These are phyloP conservation scores for Wallacemonas rigidus DNA, from an alignment of 208 protist species.

Conservation along the genomic window DNA sequence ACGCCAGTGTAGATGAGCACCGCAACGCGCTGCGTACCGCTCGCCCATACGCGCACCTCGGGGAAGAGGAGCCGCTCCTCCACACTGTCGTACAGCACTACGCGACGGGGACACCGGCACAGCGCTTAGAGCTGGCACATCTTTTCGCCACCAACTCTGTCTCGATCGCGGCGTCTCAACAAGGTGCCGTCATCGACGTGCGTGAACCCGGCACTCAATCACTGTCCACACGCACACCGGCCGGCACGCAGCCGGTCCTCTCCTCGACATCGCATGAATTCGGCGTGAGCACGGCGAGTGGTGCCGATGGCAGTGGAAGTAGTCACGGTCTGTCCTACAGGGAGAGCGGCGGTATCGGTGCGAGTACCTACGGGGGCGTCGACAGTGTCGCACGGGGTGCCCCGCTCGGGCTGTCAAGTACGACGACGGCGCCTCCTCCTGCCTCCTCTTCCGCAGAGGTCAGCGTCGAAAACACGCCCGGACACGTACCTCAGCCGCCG, in stretches of 20 bases:
- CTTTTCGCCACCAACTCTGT: neutral
- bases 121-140: neutral
- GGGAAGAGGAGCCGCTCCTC: neutral
- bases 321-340: neutral
- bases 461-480: slow-evolving; percentile 7
- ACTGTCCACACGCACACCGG: neutral
- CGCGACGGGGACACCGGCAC: neutral
- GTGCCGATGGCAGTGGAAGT: neutral
- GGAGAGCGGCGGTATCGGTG: neutral
- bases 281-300: neutral
- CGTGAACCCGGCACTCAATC: neutral
- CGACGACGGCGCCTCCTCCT: neutral
- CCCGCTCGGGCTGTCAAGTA: neutral
- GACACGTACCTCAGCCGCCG: neutral
- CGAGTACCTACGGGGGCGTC: neutral
- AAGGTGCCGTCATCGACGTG: neutral
- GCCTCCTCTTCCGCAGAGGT: neutral
- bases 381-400: neutral
- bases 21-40: neutral
- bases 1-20: neutral
- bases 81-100: slow-evolving; percentile 1
- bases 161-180: neutral
- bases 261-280: neutral
- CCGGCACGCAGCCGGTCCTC: neutral
- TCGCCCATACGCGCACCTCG: no score